Evolutionary conservation across 441 rosid species (phyloP).

Genomic region (Cnidoscolus chayamansa): DNA sequence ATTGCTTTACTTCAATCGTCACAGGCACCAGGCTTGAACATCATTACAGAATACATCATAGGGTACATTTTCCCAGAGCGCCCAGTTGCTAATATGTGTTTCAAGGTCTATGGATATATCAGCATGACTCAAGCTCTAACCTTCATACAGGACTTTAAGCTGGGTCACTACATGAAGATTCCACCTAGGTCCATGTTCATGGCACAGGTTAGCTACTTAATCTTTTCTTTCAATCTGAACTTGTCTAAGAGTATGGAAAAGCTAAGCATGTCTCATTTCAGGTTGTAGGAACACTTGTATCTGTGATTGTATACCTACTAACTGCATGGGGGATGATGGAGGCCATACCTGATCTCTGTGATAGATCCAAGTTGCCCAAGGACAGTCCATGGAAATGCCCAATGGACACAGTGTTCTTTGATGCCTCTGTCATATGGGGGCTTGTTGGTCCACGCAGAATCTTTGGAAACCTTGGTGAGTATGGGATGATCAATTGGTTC

Average conservation of each 20-base stretch:
- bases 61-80: slow-evolving; percentile 70
- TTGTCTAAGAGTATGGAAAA: background rate
- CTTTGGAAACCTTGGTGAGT: slow-evolving; percentile 64
- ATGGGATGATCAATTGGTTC: slow-evolving; percentile 62
- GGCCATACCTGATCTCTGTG: slow-evolving; percentile 59
- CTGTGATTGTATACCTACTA: slow-evolving; percentile 40
- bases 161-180: slow-evolving; percentile 83
- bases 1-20: slow-evolving; percentile 51
- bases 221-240: background rate
- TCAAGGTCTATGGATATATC: slow-evolving; percentile 78
- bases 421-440: slow-evolving; percentile 78
- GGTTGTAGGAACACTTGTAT: slow-evolving; percentile 57
- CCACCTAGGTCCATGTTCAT: slow-evolving; percentile 77
- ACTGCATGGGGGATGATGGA: slow-evolving; percentile 83
- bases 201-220: slow-evolving; percentile 50
- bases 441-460: slow-evolving; percentile 71
- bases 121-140: slow-evolving; percentile 68
- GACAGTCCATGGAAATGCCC: slow-evolving; percentile 75
- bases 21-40: slow-evolving; percentile 61
- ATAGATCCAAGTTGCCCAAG: slow-evolving; percentile 39
- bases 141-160: slow-evolving; percentile 67
- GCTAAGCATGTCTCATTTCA: slow-evolving; percentile 22
- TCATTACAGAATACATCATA: slow-evolving; percentile 68
- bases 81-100: slow-evolving; percentile 88
- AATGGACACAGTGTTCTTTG: slow-evolving; percentile 54